Conservation (phyloP, 139 green algal genomes). For the Chlamydomonas incerta region DNA sequence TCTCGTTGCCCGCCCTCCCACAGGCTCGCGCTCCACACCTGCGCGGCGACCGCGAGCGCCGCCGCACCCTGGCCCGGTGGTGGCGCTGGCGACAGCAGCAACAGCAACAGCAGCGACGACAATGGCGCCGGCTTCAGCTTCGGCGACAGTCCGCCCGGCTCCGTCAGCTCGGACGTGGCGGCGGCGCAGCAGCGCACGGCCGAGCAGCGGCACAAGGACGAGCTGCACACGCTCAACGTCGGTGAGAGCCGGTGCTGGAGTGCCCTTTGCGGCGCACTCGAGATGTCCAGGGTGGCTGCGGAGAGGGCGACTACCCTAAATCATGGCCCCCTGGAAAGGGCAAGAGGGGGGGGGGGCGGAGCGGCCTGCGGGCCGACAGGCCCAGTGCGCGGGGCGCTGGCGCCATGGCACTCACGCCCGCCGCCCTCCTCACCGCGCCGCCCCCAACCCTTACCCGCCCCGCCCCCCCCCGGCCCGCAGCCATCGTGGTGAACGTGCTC, state of each 20-base stretch:
- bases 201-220: slow-evolving; percentile 10
- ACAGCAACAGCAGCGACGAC: not conserved
- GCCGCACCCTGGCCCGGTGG: not conserved
- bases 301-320: no score
- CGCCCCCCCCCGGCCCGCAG: no score
- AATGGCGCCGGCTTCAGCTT: no score
- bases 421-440: no score
- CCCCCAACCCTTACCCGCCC: no score
- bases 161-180: not conserved
- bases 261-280: no score
- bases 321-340: no score
- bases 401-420: no score
- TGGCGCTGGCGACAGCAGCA: not conserved
- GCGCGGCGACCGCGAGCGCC: not conserved
- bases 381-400: no score
- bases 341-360: no score
- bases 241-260: slow-evolving; percentile 3
- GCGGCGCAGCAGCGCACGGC: not conserved
- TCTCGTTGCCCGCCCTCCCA: not conserved
- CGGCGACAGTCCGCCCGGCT: not conserved
- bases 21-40: not conserved
- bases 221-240: slow-evolving; percentile 58
- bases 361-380: no score
- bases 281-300: no score
- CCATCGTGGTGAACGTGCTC: slow-evolving; percentile 69